Evolutionary conservation across 352 stramenopile species (phyloP), one percentile per base, ranked within the genome.

Genomic region (Aphanomyces cochlioides): DNA sequence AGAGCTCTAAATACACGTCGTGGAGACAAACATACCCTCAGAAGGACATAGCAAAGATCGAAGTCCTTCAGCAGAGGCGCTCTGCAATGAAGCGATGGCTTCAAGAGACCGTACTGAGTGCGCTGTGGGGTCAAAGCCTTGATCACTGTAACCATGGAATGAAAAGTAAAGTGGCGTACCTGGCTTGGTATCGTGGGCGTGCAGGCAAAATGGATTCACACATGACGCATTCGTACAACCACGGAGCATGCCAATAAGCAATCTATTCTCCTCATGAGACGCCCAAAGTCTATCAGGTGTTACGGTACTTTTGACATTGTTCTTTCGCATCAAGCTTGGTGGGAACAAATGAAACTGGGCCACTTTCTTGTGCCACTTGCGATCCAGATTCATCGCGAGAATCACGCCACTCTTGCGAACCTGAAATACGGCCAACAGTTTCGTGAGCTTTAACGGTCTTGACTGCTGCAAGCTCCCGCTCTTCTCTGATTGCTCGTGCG

Each of bases 401-500:
- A 57, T 66, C 86, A 64, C 90, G 91, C 87, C 87, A 95, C 45
- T 93, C 85, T 5, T 74, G 73, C 5, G 87, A 95, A 3, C 87
- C 87, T 5, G 87, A 95, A 41, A 93, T 80, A 36, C 87, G 84
- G 7, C 87, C 85, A 63, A 90, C 77, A 0, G 85, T 76, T 67
- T 93, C 85, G 5, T 67, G 65, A 6, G 75, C 77, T 68, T 78
- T 81, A 17, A 70, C 77, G 34, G 57, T 61, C 15, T 80, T 77
- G 4, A 70, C 67, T 40, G 66, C 50, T 28, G 63, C 61, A 3
- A 95, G 69, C 66, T 95, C 87, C 7, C 77, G 67, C 19, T 73
- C 70, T 59, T 95, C 87, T 19, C 19, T 56, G 48, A 66, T 34
- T 12, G 74, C 75, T 34, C 87, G 80, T 21, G 50, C 8, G 6